These are phyloP conservation scores for Lyophyllum decastes DNA, from an alignment of 768 basidiomycete species.

Conservation along the genomic window DNA sequence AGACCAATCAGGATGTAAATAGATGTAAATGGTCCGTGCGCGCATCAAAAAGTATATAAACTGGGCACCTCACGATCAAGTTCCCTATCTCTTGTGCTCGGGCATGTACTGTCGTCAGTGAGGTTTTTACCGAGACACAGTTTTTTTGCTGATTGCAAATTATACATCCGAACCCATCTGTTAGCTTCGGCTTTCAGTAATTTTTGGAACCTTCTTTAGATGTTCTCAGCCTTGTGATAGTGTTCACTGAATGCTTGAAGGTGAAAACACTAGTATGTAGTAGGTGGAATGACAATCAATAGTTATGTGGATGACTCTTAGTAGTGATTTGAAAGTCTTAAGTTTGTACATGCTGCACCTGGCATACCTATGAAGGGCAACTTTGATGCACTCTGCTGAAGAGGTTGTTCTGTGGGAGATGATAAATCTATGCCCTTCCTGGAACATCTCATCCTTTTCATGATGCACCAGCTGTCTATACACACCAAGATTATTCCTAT, in stretches of 20 bases:
- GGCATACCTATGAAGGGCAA: too few species aligned
- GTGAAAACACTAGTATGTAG: neutral
- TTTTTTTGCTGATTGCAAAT: constrained; percentile 97
- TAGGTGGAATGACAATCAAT: too few species aligned
- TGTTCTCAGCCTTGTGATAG: neutral
- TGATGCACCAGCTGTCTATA: too few species aligned
- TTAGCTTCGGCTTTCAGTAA: constrained; percentile 87
- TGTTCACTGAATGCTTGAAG: neutral
- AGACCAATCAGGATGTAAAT: neutral
- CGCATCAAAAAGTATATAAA: constrained; percentile 41
- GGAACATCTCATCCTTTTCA: too few species aligned
- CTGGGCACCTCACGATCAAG: neutral
- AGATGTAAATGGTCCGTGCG: constrained; percentile 37
- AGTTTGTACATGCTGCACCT: too few species aligned
- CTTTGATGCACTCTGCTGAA: too few species aligned
- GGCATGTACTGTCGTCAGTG: constrained; percentile 95
- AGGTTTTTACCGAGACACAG: constrained; percentile 95
- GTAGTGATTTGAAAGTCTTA: too few species aligned
- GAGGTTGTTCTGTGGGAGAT: too few species aligned
- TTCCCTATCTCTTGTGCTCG: constrained; percentile 87
- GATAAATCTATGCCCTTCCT: too few species aligned
- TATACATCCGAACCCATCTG: constrained; percentile 95
- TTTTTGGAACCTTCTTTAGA: constrained; percentile 65
- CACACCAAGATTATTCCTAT: too few species aligned
- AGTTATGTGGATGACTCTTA: too few species aligned